These are phyloP conservation scores for Phytophthora pluvialis DNA, from an alignment of 352 stramenopile species.

Conservation along the genomic window DNA sequence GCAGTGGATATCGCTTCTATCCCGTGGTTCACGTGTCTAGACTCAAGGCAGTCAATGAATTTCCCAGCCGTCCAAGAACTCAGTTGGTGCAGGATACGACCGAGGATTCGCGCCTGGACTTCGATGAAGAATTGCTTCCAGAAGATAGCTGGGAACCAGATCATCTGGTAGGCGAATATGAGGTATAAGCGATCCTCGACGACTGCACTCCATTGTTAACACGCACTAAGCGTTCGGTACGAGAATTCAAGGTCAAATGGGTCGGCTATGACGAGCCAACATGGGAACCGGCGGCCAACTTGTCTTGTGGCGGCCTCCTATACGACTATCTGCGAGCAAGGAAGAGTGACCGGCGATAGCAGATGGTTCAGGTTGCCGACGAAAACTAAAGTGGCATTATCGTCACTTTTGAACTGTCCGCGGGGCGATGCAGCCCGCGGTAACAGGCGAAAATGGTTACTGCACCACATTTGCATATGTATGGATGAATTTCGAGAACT, in stretches of 20 bases:
- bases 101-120: background rate
- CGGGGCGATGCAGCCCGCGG: background rate
- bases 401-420: background rate
- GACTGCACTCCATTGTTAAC: slow-evolving; percentile 1
- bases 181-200: background rate
- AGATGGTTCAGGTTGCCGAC: slow-evolving; percentile 19
- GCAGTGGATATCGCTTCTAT: background rate
- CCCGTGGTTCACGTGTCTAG: background rate
- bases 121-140: slow-evolving; percentile 11
- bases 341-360: background rate
- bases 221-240: background rate
- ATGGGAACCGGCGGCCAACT: background rate
- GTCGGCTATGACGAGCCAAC: slow-evolving; percentile 7
- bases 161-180: background rate
- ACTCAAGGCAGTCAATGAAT: slow-evolving; percentile 1
- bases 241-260: slow-evolving; percentile 17
- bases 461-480: background rate
- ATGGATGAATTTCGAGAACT: too few species aligned
- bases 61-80: background rate
- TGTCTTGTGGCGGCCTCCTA: slow-evolving; percentile 5
- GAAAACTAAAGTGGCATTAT: background rate
- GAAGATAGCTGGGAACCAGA: slow-evolving; percentile 14
- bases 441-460: background rate
- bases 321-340: slow-evolving; percentile 3
- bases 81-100: background rate